Evolutionary conservation across 805 yeast species (phyloP).

Genomic region (Brettanomyces naardenensis): DNA sequence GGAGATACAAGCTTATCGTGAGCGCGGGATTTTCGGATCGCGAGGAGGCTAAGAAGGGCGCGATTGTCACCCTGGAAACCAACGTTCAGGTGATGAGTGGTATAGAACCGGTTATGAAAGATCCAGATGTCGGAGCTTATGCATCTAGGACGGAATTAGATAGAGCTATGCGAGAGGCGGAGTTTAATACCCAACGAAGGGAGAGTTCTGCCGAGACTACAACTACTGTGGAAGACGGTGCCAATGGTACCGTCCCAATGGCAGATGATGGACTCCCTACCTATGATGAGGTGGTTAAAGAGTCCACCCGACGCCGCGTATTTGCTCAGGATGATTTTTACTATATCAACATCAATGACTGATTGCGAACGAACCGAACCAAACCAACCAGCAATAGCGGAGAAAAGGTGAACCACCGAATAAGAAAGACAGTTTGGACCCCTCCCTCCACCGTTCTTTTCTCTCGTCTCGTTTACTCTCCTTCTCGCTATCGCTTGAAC

Average conservation of each 20-base stretch:
- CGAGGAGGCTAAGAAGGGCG: constrained; percentile 6
- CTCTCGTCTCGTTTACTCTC: too few relatives aligned
- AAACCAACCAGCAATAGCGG: too few relatives aligned
- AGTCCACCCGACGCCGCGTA: background rate
- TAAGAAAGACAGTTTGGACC: too few relatives aligned
- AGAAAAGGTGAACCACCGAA: too few relatives aligned
- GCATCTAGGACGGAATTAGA: constrained; percentile 1
- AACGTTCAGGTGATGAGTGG: constrained; percentile 17
- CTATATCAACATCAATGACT: background rate
- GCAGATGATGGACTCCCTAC: constrained; percentile 6
- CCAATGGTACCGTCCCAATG: background rate
- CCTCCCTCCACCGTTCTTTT: too few relatives aligned
- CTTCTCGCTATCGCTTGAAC: too few relatives aligned
- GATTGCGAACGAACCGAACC: too few relatives aligned
- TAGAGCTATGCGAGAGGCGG: background rate
- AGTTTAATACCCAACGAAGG: too few relatives aligned
- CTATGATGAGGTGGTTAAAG: constrained; percentile 5
- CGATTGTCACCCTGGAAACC: constrained; percentile 9
- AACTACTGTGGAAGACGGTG: background rate
- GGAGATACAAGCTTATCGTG: constrained; percentile 34
- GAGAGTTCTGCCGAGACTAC: too few relatives aligned
- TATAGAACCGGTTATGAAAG: constrained; percentile 11
- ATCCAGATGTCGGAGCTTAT: constrained; percentile 2
- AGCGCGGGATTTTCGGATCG: constrained; percentile 23
- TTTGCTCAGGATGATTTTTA: background rate